Base-by-base conservation (phyloP, 1,139 yeast species). In the Suhomyces atakaporum region DNA sequence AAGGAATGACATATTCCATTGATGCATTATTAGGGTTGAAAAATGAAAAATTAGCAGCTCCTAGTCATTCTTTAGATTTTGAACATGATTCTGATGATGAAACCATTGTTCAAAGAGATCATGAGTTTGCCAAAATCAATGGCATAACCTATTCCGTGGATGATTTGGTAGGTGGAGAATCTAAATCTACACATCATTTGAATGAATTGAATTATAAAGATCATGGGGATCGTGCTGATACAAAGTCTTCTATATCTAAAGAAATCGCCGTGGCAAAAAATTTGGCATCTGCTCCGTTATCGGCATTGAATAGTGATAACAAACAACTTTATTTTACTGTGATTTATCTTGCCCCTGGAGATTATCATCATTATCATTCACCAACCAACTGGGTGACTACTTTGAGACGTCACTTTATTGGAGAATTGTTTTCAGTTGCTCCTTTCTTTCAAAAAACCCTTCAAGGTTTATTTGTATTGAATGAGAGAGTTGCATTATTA, bases 321-420 rank as follows among this genome's bases (percentile, higher is more conserved):
- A 85, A 82, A 43, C 81, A 82, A 51, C 69, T 94, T 39, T 92
- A 75, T 57, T 92, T 86, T 60, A 82, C 96, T 1, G 99, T 94
- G 15, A 88, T 94, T 25, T 94, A 94, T 58, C 73, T 94, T 40
- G 97, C 97, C 0, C 99, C 99, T 1, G 99, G 98, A 25, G 98
- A 94, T 58, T 94, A 94, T 61, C 99, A 94, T 63, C 83, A 96
- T 47, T 94, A 84, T 66, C 99, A 94, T 59, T 88, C 97, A 3
- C 98, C 99, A 4, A 78, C 90, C 3, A 84, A 86, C 59, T 94
- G 99, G 99, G 97, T 92, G 15, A 79, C 95, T 25, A 89, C 94
- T 20, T 63, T 87, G 38, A 81, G 99, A 58, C 83, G 98, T 46
- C 97, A 94, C 63, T 94, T 92, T 58, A 86, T 92, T 31, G 99